Evolutionary conservation across 306 rosid species (phyloP), one percentile per base, ranked within the genome.

Genomic region (Malus orientalis): DNA sequence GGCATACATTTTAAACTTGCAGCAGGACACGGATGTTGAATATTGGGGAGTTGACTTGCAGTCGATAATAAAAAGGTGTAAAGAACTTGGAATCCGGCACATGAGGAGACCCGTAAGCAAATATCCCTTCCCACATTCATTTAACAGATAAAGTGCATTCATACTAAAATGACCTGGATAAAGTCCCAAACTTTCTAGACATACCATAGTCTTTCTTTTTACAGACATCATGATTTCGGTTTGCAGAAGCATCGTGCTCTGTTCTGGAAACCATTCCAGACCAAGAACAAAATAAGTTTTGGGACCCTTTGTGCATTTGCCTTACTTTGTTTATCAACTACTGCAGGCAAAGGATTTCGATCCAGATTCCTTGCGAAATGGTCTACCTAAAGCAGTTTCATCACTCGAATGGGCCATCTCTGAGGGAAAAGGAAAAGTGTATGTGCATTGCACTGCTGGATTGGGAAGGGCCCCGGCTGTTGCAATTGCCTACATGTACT

Each of bases 381-480:
- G 81, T 74, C 82, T 95, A 59, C 98, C 97, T 16, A 95, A 92
- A 85, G 95, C 98, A 19, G 97, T 92, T 83, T 89, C 96, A 30
- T 92, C 96, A 29, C 77, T 94, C 54, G 97, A 92, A 85, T 90
- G 97, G 95, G 97, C 97, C 27, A 70, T 94, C 47, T 86, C 88
- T 1, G 89, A 90, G 76, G 93, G 98, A 61, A 88, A 87, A 80
- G 97, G 97, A 72, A 92, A 80, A 79, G 93, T 88, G 60, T 90
- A 86, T 71, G 96, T 89, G 74, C 96, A 95, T 63, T 95, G 98
- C 78, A 89, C 93, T 1, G 97, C 98, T 62, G 98, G 98, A 83
- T 87, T 92, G 40, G 98, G 97, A 78, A 89, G 98, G 81, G 98
- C 98, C 57, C 96, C 98, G 0, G 98, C 92, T 3, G 97, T 92